Conservation (phyloP, 805 yeast species). For the Candida awuae region DNA sequence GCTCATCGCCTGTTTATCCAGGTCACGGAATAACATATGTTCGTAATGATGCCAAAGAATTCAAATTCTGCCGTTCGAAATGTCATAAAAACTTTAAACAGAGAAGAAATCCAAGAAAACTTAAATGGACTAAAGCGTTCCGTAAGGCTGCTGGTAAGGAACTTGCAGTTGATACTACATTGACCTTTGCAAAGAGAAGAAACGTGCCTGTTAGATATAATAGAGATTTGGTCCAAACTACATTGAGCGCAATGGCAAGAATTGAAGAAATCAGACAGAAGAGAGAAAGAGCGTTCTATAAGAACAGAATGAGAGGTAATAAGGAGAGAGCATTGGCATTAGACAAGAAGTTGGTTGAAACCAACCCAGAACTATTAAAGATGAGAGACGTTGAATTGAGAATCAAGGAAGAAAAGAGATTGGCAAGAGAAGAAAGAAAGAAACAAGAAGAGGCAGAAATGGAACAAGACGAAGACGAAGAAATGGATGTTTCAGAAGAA, state of each 20-base stretch:
- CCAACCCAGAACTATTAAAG: conserved; percentile 80
- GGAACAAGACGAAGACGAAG: conserved; percentile 39
- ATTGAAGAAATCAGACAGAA: conserved; percentile 92
- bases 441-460: conserved; percentile 38
- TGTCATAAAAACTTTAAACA: conserved; percentile 97
- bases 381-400: conserved; percentile 91
- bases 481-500: conserved; percentile 39
- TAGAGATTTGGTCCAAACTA: conserved; percentile 90
- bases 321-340: conserved; percentile 75
- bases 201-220: conserved; percentile 97
- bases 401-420: conserved; percentile 58
- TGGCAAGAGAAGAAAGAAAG: conserved; percentile 43
- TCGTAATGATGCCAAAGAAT: conserved; percentile 96
- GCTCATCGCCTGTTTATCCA: conserved; percentile 94
- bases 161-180: conserved; percentile 92
- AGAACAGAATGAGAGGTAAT: conserved; percentile 98
- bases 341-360: conserved; percentile 83
- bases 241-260: conserved; percentile 91
- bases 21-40: conserved; percentile 96
- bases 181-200: conserved; percentile 95
- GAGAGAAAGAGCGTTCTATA: conserved; percentile 97
- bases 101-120: conserved; percentile 96
- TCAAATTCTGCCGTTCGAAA: conserved; percentile 94
- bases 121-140: conserved; percentile 98
- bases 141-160: conserved; percentile 99